phyloP scores from a whole-genome alignment of 2,329 filamentous ascomycete genomes.

The Dendrostoma leiphaemia region DNA sequence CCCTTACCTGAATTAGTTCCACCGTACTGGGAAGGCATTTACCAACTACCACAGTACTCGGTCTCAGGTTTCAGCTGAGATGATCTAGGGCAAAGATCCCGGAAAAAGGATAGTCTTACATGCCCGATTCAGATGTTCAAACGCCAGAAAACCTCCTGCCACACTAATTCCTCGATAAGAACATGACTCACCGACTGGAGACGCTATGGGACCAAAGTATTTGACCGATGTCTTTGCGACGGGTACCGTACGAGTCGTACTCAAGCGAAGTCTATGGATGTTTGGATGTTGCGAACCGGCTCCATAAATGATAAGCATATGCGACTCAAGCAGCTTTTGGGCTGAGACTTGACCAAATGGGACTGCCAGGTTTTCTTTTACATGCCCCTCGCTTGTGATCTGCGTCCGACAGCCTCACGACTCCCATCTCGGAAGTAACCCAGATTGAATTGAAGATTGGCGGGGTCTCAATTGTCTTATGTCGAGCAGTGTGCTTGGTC shows the following conservation, averaged over 20 bases:
- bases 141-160: too few relatives aligned
- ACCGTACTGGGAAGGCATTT: not conserved
- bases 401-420: not conserved
- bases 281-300: not conserved
- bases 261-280: not conserved
- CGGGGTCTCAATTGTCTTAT: not conserved
- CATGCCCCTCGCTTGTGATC: not conserved
- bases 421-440: too few relatives aligned
- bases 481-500: not conserved
- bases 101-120: too few relatives aligned
- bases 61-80: too few relatives aligned
- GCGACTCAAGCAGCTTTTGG: not conserved
- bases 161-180: too few relatives aligned
- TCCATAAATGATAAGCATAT: not conserved
- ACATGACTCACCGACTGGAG: too few relatives aligned
- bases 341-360: not conserved
- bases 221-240: not conserved
- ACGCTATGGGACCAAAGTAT: too few relatives aligned
- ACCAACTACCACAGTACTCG: not conserved
- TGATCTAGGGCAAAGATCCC: too few relatives aligned
- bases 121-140: too few relatives aligned
- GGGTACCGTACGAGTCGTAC: not conserved
- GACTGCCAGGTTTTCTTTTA: not conserved
- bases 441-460: too few relatives aligned
- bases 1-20: not conserved